Conservation (phyloP, 1,284 basidiomycete genomes). For the Rhodotorula glutinis region DNA sequence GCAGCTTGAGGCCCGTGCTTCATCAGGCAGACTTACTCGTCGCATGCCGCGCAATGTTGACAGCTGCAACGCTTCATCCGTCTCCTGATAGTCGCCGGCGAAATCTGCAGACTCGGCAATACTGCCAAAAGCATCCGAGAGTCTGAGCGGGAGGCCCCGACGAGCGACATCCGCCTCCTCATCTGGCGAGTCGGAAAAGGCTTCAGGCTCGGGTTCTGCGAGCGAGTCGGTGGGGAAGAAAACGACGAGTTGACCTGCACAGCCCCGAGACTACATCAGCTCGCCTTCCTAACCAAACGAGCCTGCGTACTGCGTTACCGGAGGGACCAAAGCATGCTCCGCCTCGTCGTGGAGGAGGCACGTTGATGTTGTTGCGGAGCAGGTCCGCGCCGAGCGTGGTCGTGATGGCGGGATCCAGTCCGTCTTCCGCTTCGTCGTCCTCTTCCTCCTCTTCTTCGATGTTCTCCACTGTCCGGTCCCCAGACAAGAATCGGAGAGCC, state of each 20-base stretch:
- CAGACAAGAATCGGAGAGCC: constrained; percentile 74
- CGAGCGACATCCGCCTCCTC: constrained; percentile 12
- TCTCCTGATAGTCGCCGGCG: constrained; percentile 33
- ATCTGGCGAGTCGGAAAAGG: constrained; percentile 6
- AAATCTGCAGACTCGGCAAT: constrained; percentile 16
- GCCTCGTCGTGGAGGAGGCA: constrained; percentile 72
- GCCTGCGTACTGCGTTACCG: no score
- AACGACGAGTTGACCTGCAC: constrained; percentile 35
- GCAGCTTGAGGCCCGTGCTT: no score
- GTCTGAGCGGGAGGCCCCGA: constrained; percentile 17
- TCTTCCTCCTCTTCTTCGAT: constrained; percentile 44
- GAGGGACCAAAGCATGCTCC: constrained; percentile 82
- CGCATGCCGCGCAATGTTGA: constrained; percentile 18
- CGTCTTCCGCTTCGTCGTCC: constrained; percentile 42
- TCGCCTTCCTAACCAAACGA: no score
- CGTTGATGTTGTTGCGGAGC: constrained; percentile 61
- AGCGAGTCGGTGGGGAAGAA: constrained; percentile 36
- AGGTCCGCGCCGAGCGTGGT: constrained; percentile 53
- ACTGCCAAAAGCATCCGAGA: constrained; percentile 39
- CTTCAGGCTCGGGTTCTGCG: constrained; percentile 22
- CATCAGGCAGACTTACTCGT: constrained; percentile 13
- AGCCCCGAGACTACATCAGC: constrained; percentile 3
- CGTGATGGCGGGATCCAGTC: constrained; percentile 18
- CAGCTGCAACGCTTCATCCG: constrained; percentile 35
- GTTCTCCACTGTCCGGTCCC: constrained; percentile 50